phyloP scores from a whole-genome alignment of 805 yeast genomes.

The Lachancea quebecensis region DNA sequence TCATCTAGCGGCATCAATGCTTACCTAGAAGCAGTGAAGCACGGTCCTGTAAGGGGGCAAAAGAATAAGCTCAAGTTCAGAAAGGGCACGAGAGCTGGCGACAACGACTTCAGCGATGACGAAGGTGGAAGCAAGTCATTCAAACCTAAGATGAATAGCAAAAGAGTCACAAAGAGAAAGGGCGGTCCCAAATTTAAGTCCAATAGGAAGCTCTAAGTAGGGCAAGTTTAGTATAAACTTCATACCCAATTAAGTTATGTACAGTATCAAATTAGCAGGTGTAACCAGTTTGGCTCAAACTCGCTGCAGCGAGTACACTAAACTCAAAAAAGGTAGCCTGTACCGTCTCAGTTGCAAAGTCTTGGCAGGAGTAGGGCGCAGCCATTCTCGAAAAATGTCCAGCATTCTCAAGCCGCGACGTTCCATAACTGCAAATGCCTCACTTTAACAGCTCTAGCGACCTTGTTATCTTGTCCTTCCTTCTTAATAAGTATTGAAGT shows the following conservation, averaged over 20 bases:
- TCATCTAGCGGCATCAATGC: constrained; percentile 71
- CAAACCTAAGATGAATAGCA: constrained; percentile 15
- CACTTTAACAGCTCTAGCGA: too few relatives aligned
- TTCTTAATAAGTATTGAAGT: background rate
- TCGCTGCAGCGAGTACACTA: too few relatives aligned
- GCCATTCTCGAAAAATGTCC: background rate
- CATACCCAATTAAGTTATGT: constrained; percentile 6
- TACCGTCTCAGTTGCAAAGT: too few relatives aligned
- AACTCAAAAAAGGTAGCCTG: too few relatives aligned
- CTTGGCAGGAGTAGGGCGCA: too few relatives aligned
- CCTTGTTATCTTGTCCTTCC: background rate
- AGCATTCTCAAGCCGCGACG: background rate
- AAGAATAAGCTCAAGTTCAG: constrained; percentile 84
- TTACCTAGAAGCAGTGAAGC: constrained; percentile 86
- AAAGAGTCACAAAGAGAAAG: constrained; percentile 24
- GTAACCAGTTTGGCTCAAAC: too few relatives aligned
- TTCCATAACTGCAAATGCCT: too few relatives aligned
- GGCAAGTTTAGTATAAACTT: background rate
- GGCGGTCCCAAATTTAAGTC: constrained; percentile 27
- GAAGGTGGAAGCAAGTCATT: constrained; percentile 33
- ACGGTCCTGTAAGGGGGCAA: constrained; percentile 92
- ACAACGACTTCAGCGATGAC: constrained; percentile 48
- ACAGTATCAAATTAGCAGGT: constrained; percentile 8
- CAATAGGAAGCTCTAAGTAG: constrained; percentile 15
- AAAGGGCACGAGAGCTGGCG: constrained; percentile 48